These are phyloP conservation scores for Beta macrorhiza DNA, from an alignment of 179 eudicot species.

Conservation along the genomic window DNA sequence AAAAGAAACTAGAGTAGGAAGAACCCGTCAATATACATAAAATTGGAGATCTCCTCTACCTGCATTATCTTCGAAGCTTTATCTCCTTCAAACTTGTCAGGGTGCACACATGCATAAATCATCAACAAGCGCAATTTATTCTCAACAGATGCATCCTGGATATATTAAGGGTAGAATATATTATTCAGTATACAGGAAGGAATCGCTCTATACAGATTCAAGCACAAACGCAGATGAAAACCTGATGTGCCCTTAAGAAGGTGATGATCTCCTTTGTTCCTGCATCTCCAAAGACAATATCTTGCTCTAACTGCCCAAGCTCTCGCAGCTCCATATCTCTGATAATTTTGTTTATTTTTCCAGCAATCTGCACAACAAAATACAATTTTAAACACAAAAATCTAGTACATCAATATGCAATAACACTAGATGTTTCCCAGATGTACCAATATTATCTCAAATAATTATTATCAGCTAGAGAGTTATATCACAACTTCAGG, in stretches of 20 bases:
- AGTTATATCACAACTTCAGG: not conserved
- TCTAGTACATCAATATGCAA: not conserved
- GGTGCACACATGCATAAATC: slow-evolving; percentile 81
- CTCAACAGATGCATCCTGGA: slow-evolving; percentile 60
- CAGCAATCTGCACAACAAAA: slow-evolving; percentile 70
- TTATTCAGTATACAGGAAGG: too few species aligned
- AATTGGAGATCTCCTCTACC: slow-evolving; percentile 39
- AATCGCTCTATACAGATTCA: too few species aligned
- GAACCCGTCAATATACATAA: not conserved
- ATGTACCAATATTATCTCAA: not conserved
- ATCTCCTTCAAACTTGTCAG: slow-evolving; percentile 98
- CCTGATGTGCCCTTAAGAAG: slow-evolving; percentile 71
- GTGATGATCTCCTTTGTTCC: slow-evolving; percentile 84
- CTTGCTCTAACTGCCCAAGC: slow-evolving; percentile 95
- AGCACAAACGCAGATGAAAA: slow-evolving; percentile 16
- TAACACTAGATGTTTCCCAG: not conserved
- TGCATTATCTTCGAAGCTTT: slow-evolving; percentile 90
- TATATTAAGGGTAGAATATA: not conserved
- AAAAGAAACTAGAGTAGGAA: not conserved
- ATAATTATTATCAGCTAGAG: not conserved
- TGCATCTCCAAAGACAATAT: slow-evolving; percentile 96
- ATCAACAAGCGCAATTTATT: slow-evolving; percentile 80
- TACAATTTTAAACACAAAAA: not conserved
- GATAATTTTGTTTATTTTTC: slow-evolving; percentile 67
- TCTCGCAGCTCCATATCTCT: slow-evolving; percentile 76